phyloP scores from a whole-genome alignment of 345 rosid species.

The Litchi chinensis region DNA sequence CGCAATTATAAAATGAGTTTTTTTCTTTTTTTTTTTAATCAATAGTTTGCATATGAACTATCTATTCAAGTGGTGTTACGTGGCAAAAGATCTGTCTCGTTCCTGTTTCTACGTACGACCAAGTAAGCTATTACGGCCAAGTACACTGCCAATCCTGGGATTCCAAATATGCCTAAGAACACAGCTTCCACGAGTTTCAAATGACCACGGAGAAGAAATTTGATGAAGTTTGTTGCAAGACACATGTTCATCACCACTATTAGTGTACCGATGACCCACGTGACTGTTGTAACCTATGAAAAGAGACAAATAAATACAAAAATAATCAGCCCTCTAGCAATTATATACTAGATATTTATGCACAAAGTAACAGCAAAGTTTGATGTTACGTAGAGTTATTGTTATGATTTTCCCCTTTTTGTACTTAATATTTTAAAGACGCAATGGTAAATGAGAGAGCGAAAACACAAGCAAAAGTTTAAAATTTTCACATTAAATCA shows the following conservation, averaged over 20 bases:
- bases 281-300: conserved; percentile 59
- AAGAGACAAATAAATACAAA: background rate
- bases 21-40: too few relatives aligned
- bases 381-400: background rate
- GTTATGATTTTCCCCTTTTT: background rate
- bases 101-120: conserved; percentile 62
- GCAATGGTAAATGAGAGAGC: background rate
- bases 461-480: background rate
- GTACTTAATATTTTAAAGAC: background rate
- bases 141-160: conserved; percentile 56
- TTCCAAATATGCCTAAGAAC: conserved; percentile 65
- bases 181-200: conserved; percentile 42
- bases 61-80: conserved; percentile 39
- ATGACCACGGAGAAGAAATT: conserved; percentile 53
- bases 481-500: too few relatives aligned
- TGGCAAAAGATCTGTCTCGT: conserved; percentile 43
- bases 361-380: background rate
- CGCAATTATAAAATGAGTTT: too few relatives aligned
- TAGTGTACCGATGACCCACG: conserved; percentile 77
- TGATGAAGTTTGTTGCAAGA: conserved; percentile 54
- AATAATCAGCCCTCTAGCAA: background rate
- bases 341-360: background rate
- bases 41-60: too few relatives aligned
- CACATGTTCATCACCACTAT: conserved; percentile 81
- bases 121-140: conserved; percentile 69